phyloP scores from a whole-genome alignment of 2,329 filamentous ascomycete species.

The Trichoderma polysporum region DNA sequence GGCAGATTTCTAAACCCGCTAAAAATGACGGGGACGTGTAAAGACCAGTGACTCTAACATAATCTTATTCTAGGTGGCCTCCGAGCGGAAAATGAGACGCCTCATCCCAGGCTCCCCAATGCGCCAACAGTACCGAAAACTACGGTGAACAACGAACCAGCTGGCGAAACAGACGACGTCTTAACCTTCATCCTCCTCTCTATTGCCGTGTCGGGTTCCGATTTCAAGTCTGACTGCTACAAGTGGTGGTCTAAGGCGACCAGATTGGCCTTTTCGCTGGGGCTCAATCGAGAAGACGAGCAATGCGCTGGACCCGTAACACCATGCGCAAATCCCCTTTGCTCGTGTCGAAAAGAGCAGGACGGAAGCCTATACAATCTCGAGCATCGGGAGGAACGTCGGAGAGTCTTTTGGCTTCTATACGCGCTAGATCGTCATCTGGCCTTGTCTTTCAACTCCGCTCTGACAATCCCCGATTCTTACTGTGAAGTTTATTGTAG shows the following conservation, averaged over 20 bases:
- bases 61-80: constrained; percentile 31
- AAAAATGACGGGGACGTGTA: no score
- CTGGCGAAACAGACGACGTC: constrained; percentile 42
- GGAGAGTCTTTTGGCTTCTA: constrained; percentile 49
- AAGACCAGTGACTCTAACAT: background rate
- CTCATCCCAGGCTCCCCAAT: constrained; percentile 28
- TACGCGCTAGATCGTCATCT: constrained; percentile 49
- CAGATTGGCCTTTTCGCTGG: constrained; percentile 39
- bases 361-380: constrained; percentile 29
- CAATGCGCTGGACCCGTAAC: constrained; percentile 30
- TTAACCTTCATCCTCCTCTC: constrained; percentile 46
- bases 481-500: constrained; percentile 44
- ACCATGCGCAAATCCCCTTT: constrained; percentile 35
- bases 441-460: constrained; percentile 47
- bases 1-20: background rate
- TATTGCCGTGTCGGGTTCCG: constrained; percentile 47
- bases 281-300: constrained; percentile 42
- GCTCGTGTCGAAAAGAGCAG: constrained; percentile 33
- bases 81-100: constrained; percentile 34
- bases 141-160: constrained; percentile 37
- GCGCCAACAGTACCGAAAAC: constrained; percentile 30
- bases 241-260: constrained; percentile 49
- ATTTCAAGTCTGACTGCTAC: constrained; percentile 49
- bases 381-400: constrained; percentile 47
- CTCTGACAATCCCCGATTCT: constrained; percentile 45